These are phyloP conservation scores for Leptodontidium sp. DNA, from an alignment of 2,329 filamentous ascomycete genomes.

Conservation along the genomic window DNA sequence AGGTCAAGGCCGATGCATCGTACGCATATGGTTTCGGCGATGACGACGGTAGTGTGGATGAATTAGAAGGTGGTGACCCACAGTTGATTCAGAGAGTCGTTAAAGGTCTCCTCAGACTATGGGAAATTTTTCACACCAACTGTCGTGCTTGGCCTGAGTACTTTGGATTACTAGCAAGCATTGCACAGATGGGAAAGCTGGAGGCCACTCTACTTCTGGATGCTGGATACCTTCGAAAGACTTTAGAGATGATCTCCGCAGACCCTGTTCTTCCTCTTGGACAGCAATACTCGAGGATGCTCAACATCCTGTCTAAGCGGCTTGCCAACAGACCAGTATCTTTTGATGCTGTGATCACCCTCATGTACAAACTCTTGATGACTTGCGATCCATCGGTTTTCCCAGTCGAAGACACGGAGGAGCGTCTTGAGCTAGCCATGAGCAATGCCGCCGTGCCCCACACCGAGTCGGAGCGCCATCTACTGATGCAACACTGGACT, in stretches of 20 bases:
- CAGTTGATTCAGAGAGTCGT: conserved; percentile 46
- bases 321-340: conserved; percentile 59
- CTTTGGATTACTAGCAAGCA: conserved; percentile 74
- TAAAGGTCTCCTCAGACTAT: conserved; percentile 62
- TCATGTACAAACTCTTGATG: conserved; percentile 52
- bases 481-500: conserved; percentile 55
- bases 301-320: conserved; percentile 60
- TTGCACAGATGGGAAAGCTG: conserved; percentile 66
- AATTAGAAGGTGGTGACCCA: conserved; percentile 45
- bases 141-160: conserved; percentile 79
- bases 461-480: conserved; percentile 55
- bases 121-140: conserved; percentile 67
- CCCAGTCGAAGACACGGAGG: conserved; percentile 51
- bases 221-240: conserved; percentile 64
- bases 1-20: conserved; percentile 59
- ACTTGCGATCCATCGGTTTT: conserved; percentile 39
- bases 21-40: conserved; percentile 54
- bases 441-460: conserved; percentile 51
- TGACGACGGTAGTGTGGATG: conserved; percentile 42
- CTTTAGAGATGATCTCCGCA: conserved; percentile 45
- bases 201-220: conserved; percentile 68
- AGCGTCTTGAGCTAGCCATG: conserved; percentile 50
- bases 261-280: conserved; percentile 41
- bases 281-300: conserved; percentile 63
- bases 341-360: conserved; percentile 60